Evolutionary conservation across 1,284 basidiomycete species (phyloP).

Genomic region (Ceratobasidium theobromae): DNA sequence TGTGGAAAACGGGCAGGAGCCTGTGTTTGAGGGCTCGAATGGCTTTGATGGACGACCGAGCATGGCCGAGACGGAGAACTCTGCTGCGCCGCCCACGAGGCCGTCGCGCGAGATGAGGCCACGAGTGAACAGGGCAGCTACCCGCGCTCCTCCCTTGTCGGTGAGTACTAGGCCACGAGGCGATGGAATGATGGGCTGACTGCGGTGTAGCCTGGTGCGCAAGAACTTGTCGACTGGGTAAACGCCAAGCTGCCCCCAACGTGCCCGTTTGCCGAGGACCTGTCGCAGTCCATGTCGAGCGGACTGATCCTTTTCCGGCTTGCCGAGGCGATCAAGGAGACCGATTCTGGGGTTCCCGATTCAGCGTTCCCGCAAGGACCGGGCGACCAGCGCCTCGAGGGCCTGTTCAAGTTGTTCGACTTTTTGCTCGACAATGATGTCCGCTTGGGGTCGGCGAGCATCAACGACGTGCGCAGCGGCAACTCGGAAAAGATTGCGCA

Average conservation of each 20-base stretch:
- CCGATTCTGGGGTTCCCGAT: slow-evolving; percentile 59
- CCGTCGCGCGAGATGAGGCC: slow-evolving; percentile 33
- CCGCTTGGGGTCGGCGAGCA: slow-evolving; percentile 83
- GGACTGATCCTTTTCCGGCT: slow-evolving; percentile 75
- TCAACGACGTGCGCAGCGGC: slow-evolving; percentile 83
- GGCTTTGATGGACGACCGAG: slow-evolving; percentile 45
- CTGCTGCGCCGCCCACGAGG: slow-evolving; percentile 21
- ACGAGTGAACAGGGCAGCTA: slow-evolving; percentile 41
- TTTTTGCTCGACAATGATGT: slow-evolving; percentile 86
- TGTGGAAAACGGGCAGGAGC: slow-evolving; percentile 36
- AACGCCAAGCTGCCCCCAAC: slow-evolving; percentile 75
- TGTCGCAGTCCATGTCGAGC: slow-evolving; percentile 48
- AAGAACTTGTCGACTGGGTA: slow-evolving; percentile 77
- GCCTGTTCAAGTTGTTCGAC: slow-evolving; percentile 85
- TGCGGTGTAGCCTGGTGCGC: slow-evolving; percentile 40
- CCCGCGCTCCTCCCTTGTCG: slow-evolving; percentile 5
- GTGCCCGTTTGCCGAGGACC: slow-evolving; percentile 58
- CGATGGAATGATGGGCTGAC: not conserved
- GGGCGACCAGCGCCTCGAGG: slow-evolving; percentile 79
- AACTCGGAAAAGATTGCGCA: slow-evolving; percentile 76
- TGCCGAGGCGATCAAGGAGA: slow-evolving; percentile 72
- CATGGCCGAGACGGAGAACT: slow-evolving; percentile 42
- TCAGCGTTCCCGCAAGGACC: slow-evolving; percentile 70
- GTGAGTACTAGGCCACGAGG: no score
- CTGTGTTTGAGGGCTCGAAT: slow-evolving; percentile 42